Conservation (phyloP, 1,284 basidiomycete genomes). For the Tilletia caries region DNA sequence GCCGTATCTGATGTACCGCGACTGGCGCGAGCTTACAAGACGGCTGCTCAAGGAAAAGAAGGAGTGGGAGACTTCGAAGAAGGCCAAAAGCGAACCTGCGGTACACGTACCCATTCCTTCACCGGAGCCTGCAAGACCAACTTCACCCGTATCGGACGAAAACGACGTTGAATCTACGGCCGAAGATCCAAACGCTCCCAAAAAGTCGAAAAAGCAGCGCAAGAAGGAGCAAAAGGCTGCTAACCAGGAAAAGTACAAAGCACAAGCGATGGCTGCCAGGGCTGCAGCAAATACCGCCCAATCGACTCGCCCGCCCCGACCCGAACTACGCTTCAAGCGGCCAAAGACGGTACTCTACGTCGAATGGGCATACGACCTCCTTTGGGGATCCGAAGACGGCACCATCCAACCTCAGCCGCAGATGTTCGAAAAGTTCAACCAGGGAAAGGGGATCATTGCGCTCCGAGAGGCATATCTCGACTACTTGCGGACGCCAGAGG, state of each 20-base stretch:
- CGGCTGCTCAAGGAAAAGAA: conserved; percentile 47
- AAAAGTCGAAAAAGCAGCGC: conserved; percentile 25
- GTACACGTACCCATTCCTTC: not conserved
- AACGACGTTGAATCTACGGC: not conserved
- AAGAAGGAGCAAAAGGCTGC: conserved; percentile 22
- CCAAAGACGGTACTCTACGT: conserved; percentile 45
- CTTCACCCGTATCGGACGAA: not conserved
- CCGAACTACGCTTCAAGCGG: conserved; percentile 31
- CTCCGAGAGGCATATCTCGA: conserved; percentile 74
- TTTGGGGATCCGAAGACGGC: conserved; percentile 54
- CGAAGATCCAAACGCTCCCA: not conserved
- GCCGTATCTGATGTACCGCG: conserved; percentile 96
- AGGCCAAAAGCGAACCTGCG: conserved; percentile 13
- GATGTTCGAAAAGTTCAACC: conserved; percentile 67
- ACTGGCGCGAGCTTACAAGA: conserved; percentile 93
- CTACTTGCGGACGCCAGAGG: conserved; percentile 61
- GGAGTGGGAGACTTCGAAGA: conserved; percentile 29
- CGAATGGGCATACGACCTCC: conserved; percentile 43
- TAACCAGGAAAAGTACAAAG: conserved; percentile 15
- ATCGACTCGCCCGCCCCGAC: conserved; percentile 20
- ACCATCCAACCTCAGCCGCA: conserved; percentile 66
- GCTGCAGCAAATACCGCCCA: conserved; percentile 11
- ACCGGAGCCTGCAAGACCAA: not conserved
- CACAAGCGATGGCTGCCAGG: not conserved
- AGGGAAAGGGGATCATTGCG: conserved; percentile 77